Evolutionary conservation across 164 flowering plant genomes (phyloP), one percentile per base, ranked within the genome.

Genomic region (Aristolochia fimbriata): DNA sequence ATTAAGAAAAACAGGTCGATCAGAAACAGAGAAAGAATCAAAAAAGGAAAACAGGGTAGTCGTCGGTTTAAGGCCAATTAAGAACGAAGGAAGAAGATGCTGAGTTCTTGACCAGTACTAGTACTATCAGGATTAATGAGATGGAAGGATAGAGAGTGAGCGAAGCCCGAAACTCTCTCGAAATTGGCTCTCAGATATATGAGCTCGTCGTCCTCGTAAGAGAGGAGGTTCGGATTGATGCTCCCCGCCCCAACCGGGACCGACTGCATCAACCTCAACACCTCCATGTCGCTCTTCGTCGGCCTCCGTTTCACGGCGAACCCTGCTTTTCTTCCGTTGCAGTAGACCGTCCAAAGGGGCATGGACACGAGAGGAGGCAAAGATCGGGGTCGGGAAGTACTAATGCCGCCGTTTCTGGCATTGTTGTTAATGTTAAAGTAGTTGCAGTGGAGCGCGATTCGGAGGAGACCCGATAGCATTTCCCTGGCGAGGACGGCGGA

Each of bases 81-180:
- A 16, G 88, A 65, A 62, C 96, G 65, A 43, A 93, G 65, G 86
- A 93, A 83, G 90, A 87, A 93, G 16, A 89, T 62, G 27, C 97
- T 84, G 71, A 89, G 78, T 54, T 90, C 96, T 57, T 90, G 96
- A 72, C 83, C 85, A 0, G 77, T 68, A n/a, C n/a, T n/a, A 51
- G 64, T 66, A 43, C 74, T 79, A 23, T 79, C 94, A 6, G 91
- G 87, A 71, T 78, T 83, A 48, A 92, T 73, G 15, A 92, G 73
- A 68, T 89, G 91, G 67, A 80, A 92, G 17, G 96, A 81, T 73
- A 86, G 97, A 17, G 87, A 81, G 64, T 87, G 87, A 10, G 78
- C 59, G 59, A 76, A 73, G 7, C 94, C 94, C 53, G 83, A 75
- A 25, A 85, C 81, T 58, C 83, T 83, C 68, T 87, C 91, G 50